phyloP scores from a whole-genome alignment of 2,329 filamentous ascomycete genomes.

The Fusarium camptoceras region DNA sequence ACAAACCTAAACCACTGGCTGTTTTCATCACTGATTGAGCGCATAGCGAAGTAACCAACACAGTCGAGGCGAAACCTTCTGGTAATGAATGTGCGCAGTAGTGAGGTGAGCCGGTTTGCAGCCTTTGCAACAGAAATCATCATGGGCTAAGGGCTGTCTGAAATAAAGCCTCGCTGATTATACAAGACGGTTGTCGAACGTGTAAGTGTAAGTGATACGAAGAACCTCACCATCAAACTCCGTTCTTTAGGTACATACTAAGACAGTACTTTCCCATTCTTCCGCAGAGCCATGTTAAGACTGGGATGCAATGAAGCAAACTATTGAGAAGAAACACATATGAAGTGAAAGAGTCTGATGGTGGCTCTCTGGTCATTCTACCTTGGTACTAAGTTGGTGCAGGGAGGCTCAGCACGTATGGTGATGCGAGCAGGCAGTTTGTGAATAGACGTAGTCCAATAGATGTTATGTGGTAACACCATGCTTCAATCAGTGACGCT shows the following conservation, averaged over 20 bases:
- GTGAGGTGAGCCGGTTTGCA: neutral
- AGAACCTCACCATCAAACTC: neutral
- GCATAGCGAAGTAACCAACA: neutral
- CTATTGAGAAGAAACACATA: neutral
- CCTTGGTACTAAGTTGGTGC: too few species aligned
- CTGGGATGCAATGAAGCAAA: neutral
- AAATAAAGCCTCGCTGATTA: neutral
- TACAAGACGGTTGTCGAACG: neutral
- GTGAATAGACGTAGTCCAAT: neutral
- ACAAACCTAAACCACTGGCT: neutral
- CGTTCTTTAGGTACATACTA: neutral
- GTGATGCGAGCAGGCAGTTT: neutral
- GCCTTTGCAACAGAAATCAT: neutral
- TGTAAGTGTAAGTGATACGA: neutral
- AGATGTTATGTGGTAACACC: accelerated
- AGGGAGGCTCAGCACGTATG: neutral
- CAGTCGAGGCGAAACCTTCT: neutral
- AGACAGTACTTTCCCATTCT: neutral
- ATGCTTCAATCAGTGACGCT: neutral
- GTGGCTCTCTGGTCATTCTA: neutral
- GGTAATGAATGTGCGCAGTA: neutral
- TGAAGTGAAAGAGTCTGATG: neutral
- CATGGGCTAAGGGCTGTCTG: neutral
- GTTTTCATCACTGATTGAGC: neutral
- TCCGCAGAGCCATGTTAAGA: neutral